Evolutionary conservation across 257 asterid genomes (phyloP), one percentile per base, ranked within the genome.

Genomic region (Ligustrum vulgare): DNA sequence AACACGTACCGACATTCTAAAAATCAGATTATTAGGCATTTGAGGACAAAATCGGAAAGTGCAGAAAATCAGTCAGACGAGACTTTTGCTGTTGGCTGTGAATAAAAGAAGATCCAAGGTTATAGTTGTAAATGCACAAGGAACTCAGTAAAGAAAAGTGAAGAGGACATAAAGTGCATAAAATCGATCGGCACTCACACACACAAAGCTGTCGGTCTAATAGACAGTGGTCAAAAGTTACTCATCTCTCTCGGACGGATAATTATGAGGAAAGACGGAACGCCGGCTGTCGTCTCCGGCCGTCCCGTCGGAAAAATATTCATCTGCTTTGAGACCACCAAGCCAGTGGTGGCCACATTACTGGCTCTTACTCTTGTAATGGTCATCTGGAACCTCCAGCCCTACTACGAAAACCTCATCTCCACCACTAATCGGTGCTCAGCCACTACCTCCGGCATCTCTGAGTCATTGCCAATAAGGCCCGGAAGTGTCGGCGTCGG

Each of bases 351-450:
- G 74, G 89, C 90, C 73, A 80, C 92, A 79, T 82, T 90, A 77
- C 79, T 90, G 5, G 85, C 83, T 67, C 69, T 90, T 73, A 80
- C 87, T 1, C 85, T 90, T 22, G 86, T 90, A 22, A 77, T 81
- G 76, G 65, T 86, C 66, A 72, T 88, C 28, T 85, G 91, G 90
- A 87, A 84, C 41, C 85, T 89, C 56, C 93, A 87, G 75, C 95
- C 93, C 3, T 87, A 83, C 79, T 89, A 86, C 85, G 86, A 86
- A 41, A 86, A 79, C 56, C 51, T 84, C 39, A 83, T 89, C 74
- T 77, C 87, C 56, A 45, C 84, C 66, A 58, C 89, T 73, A n/a
- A 78, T 77, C 80, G 85, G 31, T 78, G 86, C 84, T 54, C 84
- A 75, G 54, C 81, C 71, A 56, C 82, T 18, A 28, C 75, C 25